Conservation (phyloP, 768 basidiomycete genomes). For the Lentinula sp. region DNA sequence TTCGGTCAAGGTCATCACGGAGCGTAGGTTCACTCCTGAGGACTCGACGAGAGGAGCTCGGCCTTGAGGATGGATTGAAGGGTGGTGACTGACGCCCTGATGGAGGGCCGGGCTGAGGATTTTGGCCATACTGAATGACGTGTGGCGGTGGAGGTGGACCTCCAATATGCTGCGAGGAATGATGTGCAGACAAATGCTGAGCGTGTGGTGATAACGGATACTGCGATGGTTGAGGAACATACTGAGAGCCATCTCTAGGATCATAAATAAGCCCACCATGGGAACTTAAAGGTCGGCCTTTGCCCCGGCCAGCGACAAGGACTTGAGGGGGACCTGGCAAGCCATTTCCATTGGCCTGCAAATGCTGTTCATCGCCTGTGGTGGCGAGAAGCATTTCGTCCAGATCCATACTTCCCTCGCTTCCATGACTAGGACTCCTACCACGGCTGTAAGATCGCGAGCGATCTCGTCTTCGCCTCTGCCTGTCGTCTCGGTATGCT, state of each 20-base stretch:
- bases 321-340: not conserved
- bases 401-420: slow-evolving; percentile 1
- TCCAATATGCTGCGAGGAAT: slow-evolving; percentile 1
- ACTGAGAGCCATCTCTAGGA: slow-evolving; percentile 1
- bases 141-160: slow-evolving; percentile 12
- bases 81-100: slow-evolving; percentile 13
- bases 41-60: not conserved
- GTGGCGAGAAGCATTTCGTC: slow-evolving; percentile 1
- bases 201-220: not conserved
- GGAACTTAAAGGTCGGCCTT: not conserved
- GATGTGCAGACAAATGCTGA: not conserved
- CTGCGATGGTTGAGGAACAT: not conserved
- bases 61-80: slow-evolving; percentile 8
- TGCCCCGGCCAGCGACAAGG: not conserved
- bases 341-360: not conserved
- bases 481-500: not conserved
- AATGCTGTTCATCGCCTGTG: not conserved
- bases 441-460: slow-evolving; percentile 4
- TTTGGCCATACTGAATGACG: slow-evolving; percentile 16
- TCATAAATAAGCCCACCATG: not conserved
- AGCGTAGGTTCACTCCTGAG: slow-evolving; percentile 9
- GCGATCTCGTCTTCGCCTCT: not conserved
- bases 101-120: slow-evolving; percentile 11
- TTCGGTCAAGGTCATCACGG: slow-evolving; percentile 16
- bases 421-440: not conserved